These are phyloP conservation scores for Cordyceps pruinosa DNA, from an alignment of 2,329 filamentous ascomycete species.

Conservation along the genomic window DNA sequence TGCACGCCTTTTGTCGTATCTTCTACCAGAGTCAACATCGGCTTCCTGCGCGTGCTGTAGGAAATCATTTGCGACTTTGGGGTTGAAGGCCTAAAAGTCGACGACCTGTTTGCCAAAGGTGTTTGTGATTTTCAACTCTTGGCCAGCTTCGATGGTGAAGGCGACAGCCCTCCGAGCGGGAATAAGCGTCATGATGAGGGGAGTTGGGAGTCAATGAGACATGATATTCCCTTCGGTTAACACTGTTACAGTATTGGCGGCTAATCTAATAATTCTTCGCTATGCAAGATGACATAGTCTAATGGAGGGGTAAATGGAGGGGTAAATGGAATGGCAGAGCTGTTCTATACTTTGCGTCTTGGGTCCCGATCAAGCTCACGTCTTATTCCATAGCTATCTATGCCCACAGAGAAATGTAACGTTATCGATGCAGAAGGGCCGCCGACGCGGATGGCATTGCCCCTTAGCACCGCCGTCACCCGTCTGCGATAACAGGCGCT, in stretches of 20 bases:
- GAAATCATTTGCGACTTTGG: background rate
- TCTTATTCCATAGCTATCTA: background rate
- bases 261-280: background rate
- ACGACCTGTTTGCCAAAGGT: background rate
- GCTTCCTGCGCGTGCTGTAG: background rate
- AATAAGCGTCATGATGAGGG: background rate
- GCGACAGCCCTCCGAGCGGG: background rate
- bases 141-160: background rate
- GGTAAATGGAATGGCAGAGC: background rate
- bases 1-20: background rate
- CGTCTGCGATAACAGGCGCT: background rate
- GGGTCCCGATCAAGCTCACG: background rate
- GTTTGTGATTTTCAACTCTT: background rate
- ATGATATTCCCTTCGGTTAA: too few species aligned
- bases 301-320: background rate
- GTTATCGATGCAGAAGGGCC: background rate
- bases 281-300: background rate
- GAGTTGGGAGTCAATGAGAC: background rate
- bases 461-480: background rate
- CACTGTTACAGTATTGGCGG: background rate
- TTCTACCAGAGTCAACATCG: background rate
- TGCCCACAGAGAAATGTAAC: background rate
- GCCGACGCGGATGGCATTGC: background rate
- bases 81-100: background rate
- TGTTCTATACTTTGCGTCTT: background rate